Evolutionary conservation across 495 filamentous ascomycete species (phyloP), one percentile per base, ranked within the genome.

Genomic region (Neurospora sp.): DNA sequence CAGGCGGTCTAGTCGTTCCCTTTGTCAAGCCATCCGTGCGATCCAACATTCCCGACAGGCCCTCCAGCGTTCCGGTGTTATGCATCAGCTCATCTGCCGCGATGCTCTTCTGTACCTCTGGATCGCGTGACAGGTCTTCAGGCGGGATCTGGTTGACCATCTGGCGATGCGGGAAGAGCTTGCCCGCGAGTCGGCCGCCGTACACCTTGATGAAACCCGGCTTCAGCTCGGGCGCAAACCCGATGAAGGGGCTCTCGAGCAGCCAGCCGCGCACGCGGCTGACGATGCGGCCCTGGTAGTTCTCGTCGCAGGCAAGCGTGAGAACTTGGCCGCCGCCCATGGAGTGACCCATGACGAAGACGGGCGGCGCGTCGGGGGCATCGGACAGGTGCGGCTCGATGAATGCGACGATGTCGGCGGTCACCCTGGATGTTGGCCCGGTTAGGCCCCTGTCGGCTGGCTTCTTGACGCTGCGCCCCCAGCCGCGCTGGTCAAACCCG

Each of bases 321-420:
- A 94, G 82, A 16, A 89, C 88, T 76, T 94, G 83, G 18, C 87
- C 92, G 66, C 94, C 94, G 79, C 94, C 94, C 86, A 88, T 86
- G 16, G 90, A 93, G 82, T 97, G 94, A 70, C 94, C 94, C 80
- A 93, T 88, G n/a, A 97, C 86, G 82, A 97, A 97, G 23, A 95
- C 79, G 0, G 94, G 93, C 66, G 74, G 77, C 76, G 74, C 69
- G 14, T 72, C 59, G 4, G 73, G 62, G 39, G 48, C 12, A 8
- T 72, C 46, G 6, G 74, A 80, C 12, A 86, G 78, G 71, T 85
- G 80, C 35, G 82, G 75, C 23, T 84, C 76, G 70, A 94, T 84
- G 79, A 97, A 89, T 37, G 89, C 88, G 39, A 88, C 90, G 74
- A 97, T 90, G 83, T 97, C 94, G 40, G 88, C 84, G 39, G 96